These are phyloP conservation scores for Endotrypanum monterogeii DNA, from an alignment of 208 protist species.

Conservation along the genomic window DNA sequence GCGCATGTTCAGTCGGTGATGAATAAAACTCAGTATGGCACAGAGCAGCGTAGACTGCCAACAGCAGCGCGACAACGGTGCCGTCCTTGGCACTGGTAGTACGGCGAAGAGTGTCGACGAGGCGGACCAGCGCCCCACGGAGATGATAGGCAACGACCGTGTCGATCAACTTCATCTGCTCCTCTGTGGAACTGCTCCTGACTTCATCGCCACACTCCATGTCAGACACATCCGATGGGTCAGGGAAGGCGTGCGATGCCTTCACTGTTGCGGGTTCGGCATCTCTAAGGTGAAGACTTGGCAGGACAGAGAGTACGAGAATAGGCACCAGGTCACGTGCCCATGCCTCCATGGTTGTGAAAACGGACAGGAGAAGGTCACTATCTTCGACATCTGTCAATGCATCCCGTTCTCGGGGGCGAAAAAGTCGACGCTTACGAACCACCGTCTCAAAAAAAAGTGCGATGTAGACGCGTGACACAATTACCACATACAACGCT, in stretches of 20 bases:
- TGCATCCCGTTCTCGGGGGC: not conserved
- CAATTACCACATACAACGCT: constrained; percentile 16
- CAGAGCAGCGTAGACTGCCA: constrained; percentile 24
- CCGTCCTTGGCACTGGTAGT: constrained; percentile 12
- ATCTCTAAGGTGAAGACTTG: constrained; percentile 23
- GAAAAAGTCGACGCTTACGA: constrained; percentile 4
- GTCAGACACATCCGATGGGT: not conserved
- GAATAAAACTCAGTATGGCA: constrained; percentile 8
- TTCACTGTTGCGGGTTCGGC: constrained; percentile 19
- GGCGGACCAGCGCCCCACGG: constrained; percentile 1
- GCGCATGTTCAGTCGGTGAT: too few species aligned
- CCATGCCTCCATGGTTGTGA: constrained; percentile 46
- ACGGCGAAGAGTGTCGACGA: constrained; percentile 11
- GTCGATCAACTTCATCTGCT: not conserved
- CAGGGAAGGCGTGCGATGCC: constrained; percentile 4
- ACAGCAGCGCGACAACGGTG: constrained; percentile 4
- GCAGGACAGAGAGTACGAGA: constrained; percentile 22
- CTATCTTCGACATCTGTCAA: too few species aligned
- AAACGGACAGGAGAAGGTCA: not conserved
- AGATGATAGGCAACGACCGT: constrained; percentile 8
- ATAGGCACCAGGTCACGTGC: constrained; percentile 31
- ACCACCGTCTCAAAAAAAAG: constrained; percentile 23
- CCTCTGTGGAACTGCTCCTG: not conserved
- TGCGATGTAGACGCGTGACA: constrained; percentile 9
- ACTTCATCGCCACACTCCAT: not conserved